Base-by-base conservation (phyloP, 805 yeast species). In the Yueomyces sinensis region DNA sequence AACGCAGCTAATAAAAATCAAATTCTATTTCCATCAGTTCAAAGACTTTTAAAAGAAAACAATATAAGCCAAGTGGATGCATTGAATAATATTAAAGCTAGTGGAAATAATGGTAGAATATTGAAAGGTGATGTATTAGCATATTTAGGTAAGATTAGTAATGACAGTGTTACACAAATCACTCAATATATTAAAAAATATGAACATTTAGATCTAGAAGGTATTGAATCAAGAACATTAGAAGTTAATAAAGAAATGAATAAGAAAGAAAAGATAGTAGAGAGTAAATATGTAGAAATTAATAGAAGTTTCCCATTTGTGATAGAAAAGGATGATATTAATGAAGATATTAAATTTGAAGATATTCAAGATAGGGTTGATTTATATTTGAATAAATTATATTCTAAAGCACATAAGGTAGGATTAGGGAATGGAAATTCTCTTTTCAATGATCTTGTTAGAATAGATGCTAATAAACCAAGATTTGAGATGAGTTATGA, bases 101-200 rank as follows among this genome's bases (percentile, higher is more conserved):
- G 94, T 1, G 98, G 97, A 16, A 93, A 93, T 20, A 69, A 76
- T 37, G 97, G 97, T 9, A 70, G 94, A 49, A 54, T 89, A 29
- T 66, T 89, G 42, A 82, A 81, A 60, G 97, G 97, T 42, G 98
- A 89, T 56, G 89, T 87, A 1, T 66, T 87, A 43, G 91, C 93
- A 0, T 75, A 72, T 52, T 50, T 87, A 34, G 96, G 97, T 20
- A 58, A 70, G 40, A 80, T 87, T 35, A 58, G 82, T 9, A 47
- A 62, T 27, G 74, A 70, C 7, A 59, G 77, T 5, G 74, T 75
- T 17, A 47, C 58, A 15, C 54, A 60, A 16, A 65, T 87, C 38
- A 64, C 81, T 5, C 59, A 70, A 22, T 76, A 63, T 49, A 57
- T 87, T 42, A 62, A 69, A 33, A 56, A 66, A 24, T 68, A 68